A percentile compares a stretch with the other conserved stretches of the same genome.
phyloP scores from a whole-genome alignment of 495 filamentous ascomycete species.

The Penicillium cinerascens region DNA sequence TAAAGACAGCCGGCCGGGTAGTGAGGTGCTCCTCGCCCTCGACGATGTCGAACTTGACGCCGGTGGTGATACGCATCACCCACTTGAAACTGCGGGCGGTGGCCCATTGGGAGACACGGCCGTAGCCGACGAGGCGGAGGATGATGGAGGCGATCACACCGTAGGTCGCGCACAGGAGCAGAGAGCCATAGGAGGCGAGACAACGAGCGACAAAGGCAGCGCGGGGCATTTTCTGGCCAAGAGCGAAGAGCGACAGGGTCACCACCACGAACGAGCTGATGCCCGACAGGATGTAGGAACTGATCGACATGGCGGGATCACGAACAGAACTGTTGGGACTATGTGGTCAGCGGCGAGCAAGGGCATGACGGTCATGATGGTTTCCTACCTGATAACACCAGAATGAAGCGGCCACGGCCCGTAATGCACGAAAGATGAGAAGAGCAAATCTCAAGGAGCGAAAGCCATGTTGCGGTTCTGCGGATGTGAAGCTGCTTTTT shows the following conservation, averaged over 20 bases:
- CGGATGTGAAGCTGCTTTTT: slow-evolving; percentile 16
- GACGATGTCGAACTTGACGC: slow-evolving; percentile 72
- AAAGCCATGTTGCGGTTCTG: slow-evolving; percentile 12
- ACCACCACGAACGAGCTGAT: slow-evolving; percentile 52
- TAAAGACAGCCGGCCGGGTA: slow-evolving; percentile 79
- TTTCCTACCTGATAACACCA: slow-evolving; percentile 3
- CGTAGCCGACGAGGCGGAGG: slow-evolving; percentile 66
- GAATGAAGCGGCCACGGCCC: slow-evolving; percentile 2
- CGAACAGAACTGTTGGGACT: slow-evolving; percentile 2
- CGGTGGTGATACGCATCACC: slow-evolving; percentile 69
- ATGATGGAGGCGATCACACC: slow-evolving; percentile 72
- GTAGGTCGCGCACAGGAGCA: slow-evolving; percentile 65
- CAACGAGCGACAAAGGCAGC: slow-evolving; percentile 69
- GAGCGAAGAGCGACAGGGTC: slow-evolving; percentile 55
- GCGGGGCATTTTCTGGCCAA: slow-evolving; percentile 50
- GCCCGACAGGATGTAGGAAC: slow-evolving; percentile 49
- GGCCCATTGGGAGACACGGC: slow-evolving; percentile 80
- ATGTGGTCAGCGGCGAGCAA: background rate
- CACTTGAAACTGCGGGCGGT: slow-evolving; percentile 78
- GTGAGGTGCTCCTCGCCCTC: slow-evolving; percentile 63
- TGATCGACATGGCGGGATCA: slow-evolving; percentile 35
- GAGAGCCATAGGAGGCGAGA: slow-evolving; percentile 64
- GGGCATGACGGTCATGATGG: background rate
- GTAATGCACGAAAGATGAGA: background rate
- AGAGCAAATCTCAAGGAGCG: slow-evolving; percentile 7